These are phyloP conservation scores for Aspergillus pseudoviridinutans DNA, from an alignment of 2,329 filamentous ascomycete genomes.

Conservation along the genomic window DNA sequence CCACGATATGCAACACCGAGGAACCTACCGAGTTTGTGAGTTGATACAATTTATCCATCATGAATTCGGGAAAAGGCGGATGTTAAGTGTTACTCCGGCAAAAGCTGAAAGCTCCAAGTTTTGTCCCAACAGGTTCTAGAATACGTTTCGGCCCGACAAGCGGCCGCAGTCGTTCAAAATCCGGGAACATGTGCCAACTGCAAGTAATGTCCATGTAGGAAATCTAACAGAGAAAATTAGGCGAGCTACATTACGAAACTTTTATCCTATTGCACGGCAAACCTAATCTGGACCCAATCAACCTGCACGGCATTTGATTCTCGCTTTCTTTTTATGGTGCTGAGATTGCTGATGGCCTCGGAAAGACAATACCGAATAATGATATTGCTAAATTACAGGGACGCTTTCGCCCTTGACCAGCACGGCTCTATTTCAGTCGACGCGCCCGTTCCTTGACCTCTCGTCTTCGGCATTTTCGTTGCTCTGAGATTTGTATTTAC, in stretches of 20 bases:
- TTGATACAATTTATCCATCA: slow-evolving; percentile 5
- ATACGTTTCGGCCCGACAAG: slow-evolving; percentile 24
- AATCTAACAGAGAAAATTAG: background rate
- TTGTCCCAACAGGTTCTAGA: slow-evolving; percentile 6
- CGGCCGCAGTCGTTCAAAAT: slow-evolving; percentile 12
- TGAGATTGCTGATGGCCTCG: slow-evolving; percentile 9
- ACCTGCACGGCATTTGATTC: slow-evolving; percentile 1
- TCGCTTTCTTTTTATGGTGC: slow-evolving; percentile 12
- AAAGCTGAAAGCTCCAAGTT: slow-evolving; percentile 6
- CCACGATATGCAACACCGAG: slow-evolving; percentile 8
- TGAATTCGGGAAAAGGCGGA: slow-evolving; percentile 33
- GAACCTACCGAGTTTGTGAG: slow-evolving; percentile 8
- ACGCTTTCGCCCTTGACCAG: slow-evolving; percentile 22
- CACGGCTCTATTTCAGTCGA: slow-evolving; percentile 18
- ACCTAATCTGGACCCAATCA: background rate
- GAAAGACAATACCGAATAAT: slow-evolving; percentile 11
- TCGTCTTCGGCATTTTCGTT: background rate
- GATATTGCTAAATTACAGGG: slow-evolving; percentile 31
- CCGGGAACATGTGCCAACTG: slow-evolving; percentile 1
- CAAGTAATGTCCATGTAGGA: background rate
- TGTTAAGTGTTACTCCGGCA: slow-evolving; percentile 15
- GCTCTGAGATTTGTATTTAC: slow-evolving; percentile 20
- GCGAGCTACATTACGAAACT: background rate
- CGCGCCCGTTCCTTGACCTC: slow-evolving; percentile 9
- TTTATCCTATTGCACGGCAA: background rate